Conservation (phyloP, 441 rosid genomes). For the Gossypium trilobum region DNA sequence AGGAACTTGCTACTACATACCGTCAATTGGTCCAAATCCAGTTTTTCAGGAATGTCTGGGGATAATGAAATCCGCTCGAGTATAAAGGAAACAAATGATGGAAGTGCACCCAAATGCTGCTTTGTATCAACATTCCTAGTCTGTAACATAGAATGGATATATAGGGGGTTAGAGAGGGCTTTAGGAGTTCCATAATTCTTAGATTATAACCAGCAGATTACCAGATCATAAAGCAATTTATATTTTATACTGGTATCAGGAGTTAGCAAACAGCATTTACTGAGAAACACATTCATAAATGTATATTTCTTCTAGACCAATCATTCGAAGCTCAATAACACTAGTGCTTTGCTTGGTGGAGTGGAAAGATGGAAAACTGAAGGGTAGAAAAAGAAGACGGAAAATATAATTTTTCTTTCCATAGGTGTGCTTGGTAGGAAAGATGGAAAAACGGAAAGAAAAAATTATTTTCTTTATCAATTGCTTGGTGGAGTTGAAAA, state of each 20-base stretch:
- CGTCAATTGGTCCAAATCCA: slow-evolving; percentile 67
- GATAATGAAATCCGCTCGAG: slow-evolving; percentile 47
- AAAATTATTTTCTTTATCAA: neutral
- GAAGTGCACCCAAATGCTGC: slow-evolving; percentile 64
- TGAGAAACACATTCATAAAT: neutral
- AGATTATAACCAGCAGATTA: slow-evolving; percentile 3
- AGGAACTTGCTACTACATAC: slow-evolving; percentile 28
- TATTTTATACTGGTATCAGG: neutral
- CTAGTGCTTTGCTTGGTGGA: neutral
- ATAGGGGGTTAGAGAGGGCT: neutral
- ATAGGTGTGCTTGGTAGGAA: neutral
- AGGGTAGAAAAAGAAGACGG: neutral
- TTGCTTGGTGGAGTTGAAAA: neutral
- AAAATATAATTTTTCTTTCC: neutral
- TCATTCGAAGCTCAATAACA: neutral
- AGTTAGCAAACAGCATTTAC: neutral
- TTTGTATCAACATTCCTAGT: slow-evolving; percentile 67
- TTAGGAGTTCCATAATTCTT: slow-evolving; percentile 6
- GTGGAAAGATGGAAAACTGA: neutral
- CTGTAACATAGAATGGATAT: slow-evolving; percentile 25
- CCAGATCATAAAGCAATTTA: neutral
- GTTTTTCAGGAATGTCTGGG: slow-evolving; percentile 33
- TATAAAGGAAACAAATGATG: slow-evolving; percentile 50
- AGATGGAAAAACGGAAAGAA: neutral
- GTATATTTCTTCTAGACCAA: neutral